These are phyloP conservation scores for Asterophora lycoperdoides DNA, from an alignment of 768 basidiomycete species.

Conservation along the genomic window DNA sequence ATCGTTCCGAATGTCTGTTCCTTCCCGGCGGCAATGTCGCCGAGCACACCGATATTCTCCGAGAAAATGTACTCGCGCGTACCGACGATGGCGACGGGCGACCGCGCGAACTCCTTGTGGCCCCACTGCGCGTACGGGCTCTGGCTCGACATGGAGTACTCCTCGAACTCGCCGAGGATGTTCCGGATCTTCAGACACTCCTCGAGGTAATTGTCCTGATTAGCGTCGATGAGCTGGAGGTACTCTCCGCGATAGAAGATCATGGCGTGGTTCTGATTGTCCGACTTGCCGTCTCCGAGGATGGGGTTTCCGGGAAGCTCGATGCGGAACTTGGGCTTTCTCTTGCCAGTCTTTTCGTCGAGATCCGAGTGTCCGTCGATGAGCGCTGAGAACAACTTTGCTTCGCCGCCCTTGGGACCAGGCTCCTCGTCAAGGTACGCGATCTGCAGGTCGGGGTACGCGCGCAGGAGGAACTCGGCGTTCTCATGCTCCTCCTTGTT, in stretches of 20 bases:
- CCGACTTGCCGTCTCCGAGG: slow-evolving; percentile 97
- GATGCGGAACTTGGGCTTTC: slow-evolving; percentile 95
- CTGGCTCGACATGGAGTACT: slow-evolving; percentile 85
- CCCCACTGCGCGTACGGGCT: slow-evolving; percentile 96
- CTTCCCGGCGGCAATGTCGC: slow-evolving; percentile 98
- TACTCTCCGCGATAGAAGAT: slow-evolving; percentile 99
- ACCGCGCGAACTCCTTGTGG: slow-evolving; percentile 85
- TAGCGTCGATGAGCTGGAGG: slow-evolving; percentile 97
- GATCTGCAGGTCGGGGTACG: slow-evolving; percentile 97
- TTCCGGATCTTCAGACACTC: slow-evolving; percentile 99
- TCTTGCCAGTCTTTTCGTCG: slow-evolving; percentile 79
- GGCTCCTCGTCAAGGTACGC: slow-evolving; percentile 97
- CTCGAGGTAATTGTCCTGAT: slow-evolving; percentile 99
- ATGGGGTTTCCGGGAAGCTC: slow-evolving; percentile 99
- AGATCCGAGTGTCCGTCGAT: slow-evolving; percentile 98
- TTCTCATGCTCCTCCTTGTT: slow-evolving; percentile 99
- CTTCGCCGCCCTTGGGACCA: slow-evolving; percentile 82
- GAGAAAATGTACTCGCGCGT: slow-evolving; percentile 99
- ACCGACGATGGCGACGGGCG: slow-evolving; percentile 96
- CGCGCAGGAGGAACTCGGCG: slow-evolving; percentile 94
- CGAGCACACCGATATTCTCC: slow-evolving; percentile 98
- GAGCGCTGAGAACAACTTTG: slow-evolving; percentile 84
- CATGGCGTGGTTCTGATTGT: slow-evolving; percentile 99
- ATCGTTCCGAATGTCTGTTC: slow-evolving; percentile 99
- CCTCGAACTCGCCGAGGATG: slow-evolving; percentile 95